Conservation (phyloP, 768 basidiomycete species). For the Mycena leptocephala region DNA sequence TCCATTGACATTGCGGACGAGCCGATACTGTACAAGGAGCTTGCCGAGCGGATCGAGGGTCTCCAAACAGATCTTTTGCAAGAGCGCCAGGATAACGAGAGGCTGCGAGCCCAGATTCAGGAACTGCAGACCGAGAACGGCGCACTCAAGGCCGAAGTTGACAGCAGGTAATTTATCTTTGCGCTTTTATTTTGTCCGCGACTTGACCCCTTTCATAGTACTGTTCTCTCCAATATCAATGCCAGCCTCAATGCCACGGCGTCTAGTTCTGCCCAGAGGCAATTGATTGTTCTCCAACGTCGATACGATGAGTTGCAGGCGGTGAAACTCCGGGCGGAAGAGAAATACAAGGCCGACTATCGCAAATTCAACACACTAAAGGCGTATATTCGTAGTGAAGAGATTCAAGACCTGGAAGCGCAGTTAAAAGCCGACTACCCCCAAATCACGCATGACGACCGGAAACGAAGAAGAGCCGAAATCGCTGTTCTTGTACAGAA, state of each 20-base stretch:
- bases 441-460: slow-evolving; percentile 17
- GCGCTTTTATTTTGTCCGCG: background rate
- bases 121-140: background rate
- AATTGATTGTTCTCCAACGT: slow-evolving; percentile 19
- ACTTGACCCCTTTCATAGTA: background rate
- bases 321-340: slow-evolving; percentile 30
- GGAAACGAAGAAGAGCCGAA: slow-evolving; percentile 10
- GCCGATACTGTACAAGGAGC: slow-evolving; percentile 6
- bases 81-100: slow-evolving; percentile 8
- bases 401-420: slow-evolving; percentile 13
- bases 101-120: background rate
- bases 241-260: background rate
- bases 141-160: background rate
- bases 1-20: slow-evolving; percentile 9
- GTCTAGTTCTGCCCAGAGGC: background rate
- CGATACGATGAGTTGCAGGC: slow-evolving; percentile 23
- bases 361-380: slow-evolving; percentile 1
- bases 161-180: background rate
- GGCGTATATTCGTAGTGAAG: background rate
- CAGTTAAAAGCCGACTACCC: background rate
- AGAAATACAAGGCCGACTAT: slow-evolving; percentile 24
- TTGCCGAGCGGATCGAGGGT: background rate
- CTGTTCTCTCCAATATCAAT: background rate
- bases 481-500: background rate
- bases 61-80: slow-evolving; percentile 1